Evolutionary conservation across 257 asterid species (phyloP), one percentile per base, ranked within the genome.

Genomic region (Scutellaria baicalensis): DNA sequence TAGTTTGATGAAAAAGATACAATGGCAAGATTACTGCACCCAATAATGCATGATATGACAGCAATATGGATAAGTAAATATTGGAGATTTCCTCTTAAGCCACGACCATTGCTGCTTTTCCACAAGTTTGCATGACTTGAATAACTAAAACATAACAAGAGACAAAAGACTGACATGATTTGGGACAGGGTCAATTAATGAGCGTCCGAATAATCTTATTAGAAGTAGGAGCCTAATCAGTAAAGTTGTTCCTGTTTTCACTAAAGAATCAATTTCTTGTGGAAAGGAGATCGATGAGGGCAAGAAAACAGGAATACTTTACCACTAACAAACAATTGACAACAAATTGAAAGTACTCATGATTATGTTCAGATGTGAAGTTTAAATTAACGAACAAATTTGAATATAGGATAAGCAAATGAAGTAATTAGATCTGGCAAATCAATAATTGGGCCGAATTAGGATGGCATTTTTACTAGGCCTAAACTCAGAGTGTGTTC

Each of bases 1-100:
- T 27, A 1, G 33, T 2, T 27, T 27, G 33, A 27, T 27, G 33
- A 27, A 27, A 27, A 27, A 3, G 33, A 27, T 27, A 27, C 33
- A 27, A 27, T 27, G 33, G 16, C 59, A 63, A 36, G 16, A 27
- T 3, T 27, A 5, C 13, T 5, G 65, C 54, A 31, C 47, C 16
- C 12, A 12, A 72, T 55, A 54, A 52, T 60, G 20, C 66, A 71
- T 55, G 47, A 50, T 54, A 60, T 21, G 69, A 60, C 42, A 51
- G 66, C 65, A 44, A 57, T 49, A 56, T 43, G 8, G 21, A 9
- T 3, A 9, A 57, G 21, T 21, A 51, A 9, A 20, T 7, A n/a
- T 6, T 43, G 33, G 9, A 8, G 31, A 13, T 6, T 27, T 66
- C 50, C 59, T 38, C 31, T 13, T 51, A 66, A 68, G 31, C 21